Evolutionary conservation across 495 filamentous ascomycete genomes (phyloP), one percentile per base, ranked within the genome.

Genomic region (Lophium mytilinum): DNA sequence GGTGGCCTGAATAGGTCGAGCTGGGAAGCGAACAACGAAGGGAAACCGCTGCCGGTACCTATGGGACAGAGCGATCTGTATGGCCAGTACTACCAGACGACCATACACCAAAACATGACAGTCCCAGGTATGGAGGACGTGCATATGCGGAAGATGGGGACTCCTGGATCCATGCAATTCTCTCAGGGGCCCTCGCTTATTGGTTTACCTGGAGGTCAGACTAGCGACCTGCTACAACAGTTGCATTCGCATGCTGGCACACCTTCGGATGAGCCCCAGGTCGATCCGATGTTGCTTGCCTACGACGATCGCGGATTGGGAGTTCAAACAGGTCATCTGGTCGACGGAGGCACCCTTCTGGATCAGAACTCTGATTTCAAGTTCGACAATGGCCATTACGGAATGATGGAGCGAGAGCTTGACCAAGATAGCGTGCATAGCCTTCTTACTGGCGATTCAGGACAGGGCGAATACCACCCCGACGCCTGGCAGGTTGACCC

Each of bases 1-100:
- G 42, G 56, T 41, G 65, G 58, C 11, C 50, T 66, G 48, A 75
- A 78, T 51, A 69, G 68, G 50, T 85, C 84, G 3, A 76, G 78
- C 1, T 88, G 84, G 63, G 77, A 83, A 42, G 77, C 76, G 54
- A 78, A 71, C 49, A 83, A 87, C 64, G 82, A 84, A 9, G 81
- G 80, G 14, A 80, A 79, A 63, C 77, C 80, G 4, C 61, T 81
- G 47, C 80, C 85, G 5, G 63, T 73, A 24, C 73, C 71, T 72
- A 83, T 79, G 75, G 76, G 69, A 50, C 77, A 67, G 57, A 71
- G 53, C 56, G 80, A 74, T 58, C 73, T 69, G 24, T 69, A 73
- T 17, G 73, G 76, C 39, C 79, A 84, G 49, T 89, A 87, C 70
- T 83, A 85, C 61, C 83, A 84, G 21, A 49, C 39, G 7, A 6